A percentile compares a stretch with the other conserved stretches of the same genome.
phyloP scores from a whole-genome alignment of 2,329 filamentous ascomycete genomes.

The Macrophomina tecta region DNA sequence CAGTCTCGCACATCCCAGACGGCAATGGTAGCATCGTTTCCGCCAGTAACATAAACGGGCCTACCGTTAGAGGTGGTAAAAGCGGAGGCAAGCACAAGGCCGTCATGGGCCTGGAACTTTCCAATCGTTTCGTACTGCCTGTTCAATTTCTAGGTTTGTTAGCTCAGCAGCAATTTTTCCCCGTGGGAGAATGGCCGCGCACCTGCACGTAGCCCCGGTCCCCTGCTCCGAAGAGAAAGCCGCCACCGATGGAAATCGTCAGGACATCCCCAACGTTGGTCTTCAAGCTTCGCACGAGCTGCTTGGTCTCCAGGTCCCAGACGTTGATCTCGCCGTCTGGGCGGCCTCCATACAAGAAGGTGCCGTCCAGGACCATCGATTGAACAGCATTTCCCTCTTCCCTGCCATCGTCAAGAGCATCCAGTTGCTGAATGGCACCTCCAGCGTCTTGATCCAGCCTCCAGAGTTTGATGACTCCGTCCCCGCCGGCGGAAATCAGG shows the following conservation, averaged over 20 bases:
- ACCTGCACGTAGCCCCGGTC: conserved; percentile 74
- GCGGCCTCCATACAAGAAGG: conserved; percentile 90
- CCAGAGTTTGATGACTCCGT: conserved; percentile 97
- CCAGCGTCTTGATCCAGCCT: conserved; percentile 66
- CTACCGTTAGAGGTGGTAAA: conserved; percentile 72
- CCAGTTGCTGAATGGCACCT: conserved; percentile 72
- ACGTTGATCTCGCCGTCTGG: conserved; percentile 88
- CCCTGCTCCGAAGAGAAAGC: conserved; percentile 85
- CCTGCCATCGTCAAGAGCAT: conserved; percentile 65
- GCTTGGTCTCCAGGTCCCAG: conserved; percentile 94
- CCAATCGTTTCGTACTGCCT: conserved; percentile 82
- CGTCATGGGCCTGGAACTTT: conserved; percentile 82
- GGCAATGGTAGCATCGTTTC: conserved; percentile 87
- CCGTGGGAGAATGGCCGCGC: neutral
- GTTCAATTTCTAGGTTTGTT: conserved; percentile 66
- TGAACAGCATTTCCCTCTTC: conserved; percentile 68
- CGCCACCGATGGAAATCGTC: conserved; percentile 83
- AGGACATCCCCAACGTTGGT: conserved; percentile 82
- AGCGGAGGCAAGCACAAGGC: conserved; percentile 85
- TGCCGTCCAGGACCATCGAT: conserved; percentile 84
- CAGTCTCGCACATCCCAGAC: conserved; percentile 80
- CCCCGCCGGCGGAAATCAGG: conserved; percentile 87
- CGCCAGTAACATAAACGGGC: conserved; percentile 90
- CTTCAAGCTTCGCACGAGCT: conserved; percentile 85
- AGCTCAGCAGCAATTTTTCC: conserved; percentile 32